Conservation (phyloP, 2,329 filamentous ascomycete species). For the Colletotrichum gigasporum region DNA sequence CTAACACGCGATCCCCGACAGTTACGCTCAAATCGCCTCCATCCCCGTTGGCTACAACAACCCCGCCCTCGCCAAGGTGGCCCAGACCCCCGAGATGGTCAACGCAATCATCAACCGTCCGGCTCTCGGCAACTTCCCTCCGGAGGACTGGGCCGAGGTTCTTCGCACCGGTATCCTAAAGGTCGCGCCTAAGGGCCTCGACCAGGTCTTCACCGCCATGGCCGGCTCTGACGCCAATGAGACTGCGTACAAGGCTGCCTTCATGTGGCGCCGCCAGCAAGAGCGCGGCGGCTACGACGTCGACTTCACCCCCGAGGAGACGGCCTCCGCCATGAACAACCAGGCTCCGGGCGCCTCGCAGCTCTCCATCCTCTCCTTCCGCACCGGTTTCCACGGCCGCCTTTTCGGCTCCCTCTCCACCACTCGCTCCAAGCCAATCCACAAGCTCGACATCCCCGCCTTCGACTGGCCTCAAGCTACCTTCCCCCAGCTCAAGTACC, state of each 20-base stretch:
- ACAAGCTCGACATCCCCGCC: conserved; percentile 93
- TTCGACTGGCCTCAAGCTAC: conserved; percentile 95
- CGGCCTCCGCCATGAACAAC: conserved; percentile 82
- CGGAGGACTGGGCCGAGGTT: conserved; percentile 82
- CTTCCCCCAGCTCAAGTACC: conserved; percentile 88
- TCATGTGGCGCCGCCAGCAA: conserved; percentile 88
- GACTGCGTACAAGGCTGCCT: conserved; percentile 93
- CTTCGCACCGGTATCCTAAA: conserved; percentile 83
- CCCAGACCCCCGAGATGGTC: conserved; percentile 81
- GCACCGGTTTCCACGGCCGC: conserved; percentile 87
- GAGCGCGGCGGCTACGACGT: conserved; percentile 81
- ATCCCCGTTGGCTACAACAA: conserved; percentile 96
- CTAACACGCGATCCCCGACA: conserved; percentile 40
- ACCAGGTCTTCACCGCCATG: conserved; percentile 92
- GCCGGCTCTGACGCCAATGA: conserved; percentile 94
- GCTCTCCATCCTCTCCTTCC: conserved; percentile 90
- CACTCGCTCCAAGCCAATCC: conserved; percentile 91
- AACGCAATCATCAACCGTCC: conserved; percentile 87
- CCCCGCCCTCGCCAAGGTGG: conserved; percentile 74
- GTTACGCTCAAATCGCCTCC: conserved; percentile 91
- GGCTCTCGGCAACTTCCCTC: conserved; percentile 90
- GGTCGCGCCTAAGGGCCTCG: conserved; percentile 82
- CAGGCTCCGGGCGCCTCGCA: conserved; percentile 77
- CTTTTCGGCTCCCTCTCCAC: conserved; percentile 89
- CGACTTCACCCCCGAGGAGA: conserved; percentile 83